These are phyloP conservation scores for Thielaviopsis cerberus DNA, from an alignment of 2,329 filamentous ascomycete species.

Conservation along the genomic window DNA sequence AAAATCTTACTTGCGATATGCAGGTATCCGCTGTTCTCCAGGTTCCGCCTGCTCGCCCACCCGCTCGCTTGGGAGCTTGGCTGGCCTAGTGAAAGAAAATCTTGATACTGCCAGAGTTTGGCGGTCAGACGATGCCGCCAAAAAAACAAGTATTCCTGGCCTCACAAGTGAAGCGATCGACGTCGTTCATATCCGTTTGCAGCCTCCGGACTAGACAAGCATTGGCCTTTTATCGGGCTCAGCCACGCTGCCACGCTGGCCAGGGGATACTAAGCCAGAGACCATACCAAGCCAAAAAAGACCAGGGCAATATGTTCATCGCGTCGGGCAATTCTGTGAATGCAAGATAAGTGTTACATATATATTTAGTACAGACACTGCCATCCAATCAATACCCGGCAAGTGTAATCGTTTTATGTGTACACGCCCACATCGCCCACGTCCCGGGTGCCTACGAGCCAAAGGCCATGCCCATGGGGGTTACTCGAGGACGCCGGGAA, in stretches of 20 bases:
- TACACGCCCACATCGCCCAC: not conserved
- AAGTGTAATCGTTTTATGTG: not conserved
- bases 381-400: not conserved
- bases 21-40: not conserved
- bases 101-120: no score
- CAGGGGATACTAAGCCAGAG: not conserved
- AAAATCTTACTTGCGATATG: no score
- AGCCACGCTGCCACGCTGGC: no score
- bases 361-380: constrained; percentile 7
- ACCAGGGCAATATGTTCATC: not conserved
- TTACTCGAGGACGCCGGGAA: not conserved
- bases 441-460: not conserved
- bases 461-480: not conserved
- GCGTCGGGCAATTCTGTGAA: no score
- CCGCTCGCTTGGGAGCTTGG: no score
- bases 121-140: no score
- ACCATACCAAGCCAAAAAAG: not conserved
- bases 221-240: no score
- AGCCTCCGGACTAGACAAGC: not conserved
- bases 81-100: not conserved
- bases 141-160: no score
- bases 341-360: constrained; percentile 1
- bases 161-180: not conserved
- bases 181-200: not conserved
- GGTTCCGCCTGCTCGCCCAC: not conserved